Evolutionary conservation across 495 filamentous ascomycete species (phyloP), one percentile per base, ranked within the genome.

Genomic region (Penicillium pancosmium): DNA sequence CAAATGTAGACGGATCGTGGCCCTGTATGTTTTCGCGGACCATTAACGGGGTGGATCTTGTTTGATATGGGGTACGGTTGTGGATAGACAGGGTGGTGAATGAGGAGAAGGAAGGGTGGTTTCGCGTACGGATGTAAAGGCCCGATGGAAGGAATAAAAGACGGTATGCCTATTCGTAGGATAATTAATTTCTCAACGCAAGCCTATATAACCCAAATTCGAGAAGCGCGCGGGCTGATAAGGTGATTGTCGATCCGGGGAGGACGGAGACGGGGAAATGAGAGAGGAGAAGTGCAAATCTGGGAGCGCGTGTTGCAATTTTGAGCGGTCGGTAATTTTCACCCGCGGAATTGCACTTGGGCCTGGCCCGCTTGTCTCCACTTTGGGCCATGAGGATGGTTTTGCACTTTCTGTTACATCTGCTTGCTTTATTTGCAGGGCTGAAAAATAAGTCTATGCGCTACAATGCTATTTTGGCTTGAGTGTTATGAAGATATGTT

Each of bases 251-350:
- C 40, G 50, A 53, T 54, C 56, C 38, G 27, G 50, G 56, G 56
- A 46, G 33, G 27, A 41, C 23, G 23, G 23, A 4, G 23, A 23
- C 23, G 23, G 23, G 23, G 23, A 23, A 23, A 23, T 23, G 23
- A 3, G 10, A 40, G 41, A 43, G 40, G 40, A 44, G 50, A 59
- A 59, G 43, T 59, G 56, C 56, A 59, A 59, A 59, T 59, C 34
- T n/a, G 33, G 10, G 19, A 18, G 27, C 12, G 50, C 7, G 56
- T 52, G 31, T 44, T 54, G 51, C 52, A 60, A 60, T 51, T 55
- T 60, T 50, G 21, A 34, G 53, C 41, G 57, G 43, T 36, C 52
- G 57, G 52, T 60, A 60, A 54, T 60, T 60, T 60, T 60, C 52
- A 46, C 43, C 11, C 5, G 33, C 11, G 41, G 41, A 31, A 31